These are phyloP conservation scores for Odontarrhena argentea DNA, from an alignment of 345 rosid species.

Conservation along the genomic window DNA sequence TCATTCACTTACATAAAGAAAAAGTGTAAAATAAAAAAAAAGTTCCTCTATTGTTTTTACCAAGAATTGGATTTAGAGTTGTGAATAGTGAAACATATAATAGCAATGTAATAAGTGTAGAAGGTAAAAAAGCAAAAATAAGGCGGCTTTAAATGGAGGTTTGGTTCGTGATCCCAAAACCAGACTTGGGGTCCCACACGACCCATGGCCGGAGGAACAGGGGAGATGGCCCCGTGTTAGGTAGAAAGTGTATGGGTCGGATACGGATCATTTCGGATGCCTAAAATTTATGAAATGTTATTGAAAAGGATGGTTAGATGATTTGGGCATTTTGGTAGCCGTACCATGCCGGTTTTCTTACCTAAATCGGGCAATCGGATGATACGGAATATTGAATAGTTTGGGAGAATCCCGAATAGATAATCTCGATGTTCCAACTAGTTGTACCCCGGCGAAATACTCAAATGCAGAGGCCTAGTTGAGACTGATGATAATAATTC, in stretches of 20 bases:
- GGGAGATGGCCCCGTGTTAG: not conserved
- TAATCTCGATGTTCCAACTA: too few relatives aligned
- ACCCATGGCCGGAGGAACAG: conserved; percentile 21
- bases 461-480: not conserved
- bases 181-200: not conserved
- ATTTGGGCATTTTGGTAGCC: too few relatives aligned
- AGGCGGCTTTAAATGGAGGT: not conserved
- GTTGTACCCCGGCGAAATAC: too few relatives aligned
- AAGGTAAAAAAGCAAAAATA: conserved; percentile 17
- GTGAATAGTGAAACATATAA: not conserved
- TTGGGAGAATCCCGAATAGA: too few relatives aligned
- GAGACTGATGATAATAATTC: not conserved
- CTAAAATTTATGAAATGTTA: too few relatives aligned
- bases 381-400: too few relatives aligned
- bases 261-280: too few relatives aligned
- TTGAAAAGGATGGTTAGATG: too few relatives aligned
- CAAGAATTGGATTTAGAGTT: not conserved
- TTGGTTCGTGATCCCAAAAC: not conserved
- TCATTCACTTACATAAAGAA: conserved; percentile 19
- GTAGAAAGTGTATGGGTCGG: too few relatives aligned
- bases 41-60: not conserved
- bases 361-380: too few relatives aligned
- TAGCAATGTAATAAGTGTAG: not conserved
- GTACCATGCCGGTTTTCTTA: too few relatives aligned
- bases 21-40: not conserved